Base-by-base conservation (phyloP, 352 stramenopile species). In the Phytophthora podocarpi region DNA sequence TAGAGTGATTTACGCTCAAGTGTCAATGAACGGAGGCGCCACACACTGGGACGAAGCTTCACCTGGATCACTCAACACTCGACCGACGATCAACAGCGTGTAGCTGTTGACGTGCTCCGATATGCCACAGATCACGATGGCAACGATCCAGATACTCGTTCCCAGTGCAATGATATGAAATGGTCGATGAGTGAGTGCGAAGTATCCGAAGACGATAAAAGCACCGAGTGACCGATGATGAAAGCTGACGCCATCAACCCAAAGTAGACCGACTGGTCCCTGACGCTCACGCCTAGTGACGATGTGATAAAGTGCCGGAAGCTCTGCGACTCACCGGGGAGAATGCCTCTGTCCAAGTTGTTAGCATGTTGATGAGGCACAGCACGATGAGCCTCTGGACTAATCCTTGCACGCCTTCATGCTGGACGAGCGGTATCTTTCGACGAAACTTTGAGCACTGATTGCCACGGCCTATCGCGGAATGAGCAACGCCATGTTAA, bases 281-380 rank as follows among this genome's bases (percentile, higher is more conserved):
- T 57, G 32, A 56, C 55, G 6, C 59, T 52, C 15, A 74, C 58
- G 26, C 78, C 60, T 5, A 72, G 46, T 10, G 80, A 80, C 15
- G 52, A 42, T 10, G 68, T 67, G 45, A 94, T 86, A 52, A 97
- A 97, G 24, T 67, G 70, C 11, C 83, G 80, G 64, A 97, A 93
- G 41, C 31, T 73, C 42, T 73, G 55, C 21, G 55, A 45, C 0
- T 90, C 87, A 18, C 95, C 95, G 0, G 95, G n/a, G n/a, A n/a
- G n/a, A 87, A 98, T 98, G 37, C 90, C 89, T 18, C 94, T 82
- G 76, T 98, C 93, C 26, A 97, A 53, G 76, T 97, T 98, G 67
- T 97, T 98, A 97, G 70, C 16, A 98, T 70, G 64, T 98, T 97
- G 64, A 92, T 93, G 28, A 80, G 58, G 50, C 80, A 92, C 31